A percentile compares a stretch with the other conserved stretches of the same genome.
These are phyloP conservation scores for Paramecium primaurelia DNA, from an alignment of 73 alveolate species.

Conservation along the genomic window DNA sequence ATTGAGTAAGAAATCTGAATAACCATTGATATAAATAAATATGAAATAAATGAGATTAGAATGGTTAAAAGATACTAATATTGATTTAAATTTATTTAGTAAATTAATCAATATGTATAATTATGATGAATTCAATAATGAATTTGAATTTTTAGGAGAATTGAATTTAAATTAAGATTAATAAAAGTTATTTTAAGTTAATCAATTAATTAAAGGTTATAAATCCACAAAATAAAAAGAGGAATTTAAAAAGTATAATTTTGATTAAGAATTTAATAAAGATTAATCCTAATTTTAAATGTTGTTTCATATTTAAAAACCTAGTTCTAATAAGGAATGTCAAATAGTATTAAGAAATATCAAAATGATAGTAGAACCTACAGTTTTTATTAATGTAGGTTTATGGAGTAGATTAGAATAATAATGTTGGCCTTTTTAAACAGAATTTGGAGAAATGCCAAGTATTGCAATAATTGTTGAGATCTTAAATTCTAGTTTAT, in stretches of 20 bases:
- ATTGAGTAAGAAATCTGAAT: not conserved
- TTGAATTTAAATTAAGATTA: not conserved
- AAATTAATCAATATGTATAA: slow-evolving; percentile 31
- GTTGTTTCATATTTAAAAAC: not conserved
- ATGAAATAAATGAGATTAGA: slow-evolving; percentile 49
- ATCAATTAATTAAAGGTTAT: not conserved
- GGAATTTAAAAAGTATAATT: not conserved
- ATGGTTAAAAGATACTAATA: slow-evolving; percentile 24
- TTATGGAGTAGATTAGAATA: slow-evolving; percentile 55
- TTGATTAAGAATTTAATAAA: not conserved
- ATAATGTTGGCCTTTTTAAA: slow-evolving; percentile 53
- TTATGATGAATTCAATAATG: slow-evolving; percentile 41
- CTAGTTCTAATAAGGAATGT: not conserved
- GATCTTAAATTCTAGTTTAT: not conserved
- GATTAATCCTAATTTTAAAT: not conserved
- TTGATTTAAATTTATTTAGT: slow-evolving; percentile 38
- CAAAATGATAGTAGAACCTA: slow-evolving; percentile 36
- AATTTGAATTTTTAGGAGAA: slow-evolving; percentile 26
- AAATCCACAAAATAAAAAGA: not conserved
- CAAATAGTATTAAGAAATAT: not conserved
- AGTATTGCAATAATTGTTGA: slow-evolving; percentile 38
- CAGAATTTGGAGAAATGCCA: slow-evolving; percentile 50
- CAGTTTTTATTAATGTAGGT: slow-evolving; percentile 47
- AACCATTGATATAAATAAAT: not conserved
- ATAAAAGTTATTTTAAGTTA: not conserved